Conservation (phyloP, 805 yeast species). For the Candida pini region DNA sequence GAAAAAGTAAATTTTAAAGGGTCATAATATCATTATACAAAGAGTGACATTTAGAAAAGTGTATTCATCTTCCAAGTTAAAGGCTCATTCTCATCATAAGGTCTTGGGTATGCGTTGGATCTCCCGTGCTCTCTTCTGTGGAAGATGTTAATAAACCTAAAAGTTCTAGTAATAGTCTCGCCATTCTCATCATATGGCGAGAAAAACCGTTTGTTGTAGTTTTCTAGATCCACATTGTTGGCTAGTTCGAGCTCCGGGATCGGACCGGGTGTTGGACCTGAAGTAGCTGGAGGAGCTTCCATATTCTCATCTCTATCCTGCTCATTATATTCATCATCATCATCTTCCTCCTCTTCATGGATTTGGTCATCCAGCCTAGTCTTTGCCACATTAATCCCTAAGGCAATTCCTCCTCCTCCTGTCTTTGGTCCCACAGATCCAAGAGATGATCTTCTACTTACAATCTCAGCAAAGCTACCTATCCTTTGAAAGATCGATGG, state of each 20-base stretch:
- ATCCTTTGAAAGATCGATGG: constrained; percentile 19
- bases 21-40: too few relatives aligned
- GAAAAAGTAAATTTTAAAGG: too few relatives aligned
- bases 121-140: constrained; percentile 25
- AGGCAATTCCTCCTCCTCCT: constrained; percentile 1
- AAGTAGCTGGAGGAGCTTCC: too few relatives aligned
- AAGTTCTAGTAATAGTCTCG: constrained; percentile 22
- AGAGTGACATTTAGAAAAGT: neutral
- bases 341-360: constrained; percentile 1
- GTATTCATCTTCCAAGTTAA: constrained; percentile 56
- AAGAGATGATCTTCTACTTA: constrained; percentile 7
- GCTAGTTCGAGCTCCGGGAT: too few relatives aligned
- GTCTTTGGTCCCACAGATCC: constrained; percentile 1
- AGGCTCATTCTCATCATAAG: constrained; percentile 30
- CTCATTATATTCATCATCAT: constrained; percentile 2
- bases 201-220: constrained; percentile 26
- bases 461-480: constrained; percentile 25
- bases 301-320: neutral
- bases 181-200: constrained; percentile 21
- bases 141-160: constrained; percentile 24
- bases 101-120: too few relatives aligned
- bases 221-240: constrained; percentile 12
- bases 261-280: too few relatives aligned
- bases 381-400: constrained; percentile 3
- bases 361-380: neutral